A percentile compares a stretch with the other conserved stretches of the same genome.
Evolutionary conservation across 148 eudicot species (phyloP).

Genomic region (Amaranthus hypochondriacus): DNA sequence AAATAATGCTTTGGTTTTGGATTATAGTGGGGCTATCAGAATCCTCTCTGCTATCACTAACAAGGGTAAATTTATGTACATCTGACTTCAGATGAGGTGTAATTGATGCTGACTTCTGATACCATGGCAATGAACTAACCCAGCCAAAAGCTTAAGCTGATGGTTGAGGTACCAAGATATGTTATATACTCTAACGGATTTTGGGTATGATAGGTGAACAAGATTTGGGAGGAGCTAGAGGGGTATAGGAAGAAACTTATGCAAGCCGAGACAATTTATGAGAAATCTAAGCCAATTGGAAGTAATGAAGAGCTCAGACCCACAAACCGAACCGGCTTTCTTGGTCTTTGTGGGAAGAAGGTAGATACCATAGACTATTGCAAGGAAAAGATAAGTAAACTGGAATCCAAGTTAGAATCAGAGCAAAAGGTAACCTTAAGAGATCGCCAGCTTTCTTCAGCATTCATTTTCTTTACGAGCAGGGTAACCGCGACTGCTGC

Average conservation of each 20-base stretch:
- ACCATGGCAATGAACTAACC: neutral
- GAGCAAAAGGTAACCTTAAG: constrained; percentile 64
- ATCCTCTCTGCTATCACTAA: too few relatives aligned
- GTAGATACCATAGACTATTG: constrained; percentile 65
- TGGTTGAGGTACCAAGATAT: too few relatives aligned
- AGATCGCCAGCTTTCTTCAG: constrained; percentile 58
- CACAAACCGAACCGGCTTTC: constrained; percentile 48
- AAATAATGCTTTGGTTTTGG: too few relatives aligned
- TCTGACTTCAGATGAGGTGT: too few relatives aligned
- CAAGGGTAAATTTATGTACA: too few relatives aligned
- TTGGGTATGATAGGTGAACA: constrained; percentile 44
- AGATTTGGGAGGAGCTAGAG: constrained; percentile 64
- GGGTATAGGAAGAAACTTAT: constrained; percentile 67
- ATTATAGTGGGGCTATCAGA: too few relatives aligned
- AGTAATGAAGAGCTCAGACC: constrained; percentile 51
- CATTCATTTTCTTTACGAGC: constrained; percentile 60
- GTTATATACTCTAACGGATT: too few relatives aligned
- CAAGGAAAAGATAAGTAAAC: constrained; percentile 56
- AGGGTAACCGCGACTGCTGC: constrained; percentile 66
- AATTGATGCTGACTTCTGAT: too few relatives aligned
- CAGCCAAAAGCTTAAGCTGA: too few relatives aligned
- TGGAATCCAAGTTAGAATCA: constrained; percentile 52
- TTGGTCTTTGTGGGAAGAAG: constrained; percentile 57
- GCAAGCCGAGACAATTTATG: constrained; percentile 58
- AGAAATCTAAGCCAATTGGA: constrained; percentile 43